phyloP scores from a whole-genome alignment of 306 rosid genomes.

The Cicer bijugum region DNA sequence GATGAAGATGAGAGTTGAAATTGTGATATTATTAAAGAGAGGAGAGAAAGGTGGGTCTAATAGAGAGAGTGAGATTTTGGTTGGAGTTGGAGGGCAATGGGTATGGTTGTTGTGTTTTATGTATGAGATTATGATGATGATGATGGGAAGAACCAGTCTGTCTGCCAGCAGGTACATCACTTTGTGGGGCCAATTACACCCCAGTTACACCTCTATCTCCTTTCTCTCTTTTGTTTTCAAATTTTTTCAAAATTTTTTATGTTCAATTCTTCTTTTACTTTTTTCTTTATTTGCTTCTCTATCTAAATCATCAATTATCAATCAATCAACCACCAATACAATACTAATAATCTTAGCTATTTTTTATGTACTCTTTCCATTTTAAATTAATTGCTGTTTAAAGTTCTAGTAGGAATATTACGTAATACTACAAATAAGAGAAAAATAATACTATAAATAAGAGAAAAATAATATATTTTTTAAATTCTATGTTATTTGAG shows the following conservation, averaged over 20 bases:
- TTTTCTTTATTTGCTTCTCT: not conserved
- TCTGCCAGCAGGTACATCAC: constrained; percentile 60
- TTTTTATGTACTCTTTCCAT: no score
- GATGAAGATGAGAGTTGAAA: no score
- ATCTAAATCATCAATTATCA: no score
- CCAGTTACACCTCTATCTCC: constrained; percentile 22
- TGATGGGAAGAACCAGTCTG: constrained; percentile 61
- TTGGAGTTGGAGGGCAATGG: not conserved
- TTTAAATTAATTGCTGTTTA: no score
- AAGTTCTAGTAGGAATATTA: no score
- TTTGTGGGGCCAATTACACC: constrained; percentile 42
- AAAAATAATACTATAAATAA: no score
- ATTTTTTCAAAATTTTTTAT: not conserved
- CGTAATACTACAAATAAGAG: no score
- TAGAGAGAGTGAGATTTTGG: not conserved
- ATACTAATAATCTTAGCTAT: no score
- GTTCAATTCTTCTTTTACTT: not conserved
- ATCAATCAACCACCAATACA: no score
- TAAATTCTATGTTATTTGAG: no score
- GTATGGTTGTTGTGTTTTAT: constrained; percentile 5
- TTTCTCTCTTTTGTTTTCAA: not conserved
- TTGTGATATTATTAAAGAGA: not conserved
- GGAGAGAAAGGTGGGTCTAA: not conserved
- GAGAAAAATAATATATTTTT: no score
- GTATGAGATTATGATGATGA: constrained; percentile 23